Base-by-base conservation (phyloP, 768 basidiomycete species). In the Mycena chlorophos region DNA sequence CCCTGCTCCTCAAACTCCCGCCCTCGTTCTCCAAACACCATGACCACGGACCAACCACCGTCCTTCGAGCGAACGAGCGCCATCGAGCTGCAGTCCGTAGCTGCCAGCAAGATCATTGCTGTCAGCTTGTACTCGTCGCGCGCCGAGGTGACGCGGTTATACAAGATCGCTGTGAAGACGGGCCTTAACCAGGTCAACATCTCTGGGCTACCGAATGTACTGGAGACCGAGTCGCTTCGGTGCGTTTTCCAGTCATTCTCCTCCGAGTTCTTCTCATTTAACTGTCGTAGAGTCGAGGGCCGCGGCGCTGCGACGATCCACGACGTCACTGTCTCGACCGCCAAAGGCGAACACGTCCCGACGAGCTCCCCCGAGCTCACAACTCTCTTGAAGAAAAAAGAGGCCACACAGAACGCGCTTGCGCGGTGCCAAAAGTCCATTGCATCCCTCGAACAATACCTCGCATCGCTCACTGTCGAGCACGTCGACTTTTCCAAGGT, bases 291-390 rank as follows among this genome's bases (percentile, higher is more conserved):
- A 54, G 77, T 78, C 3, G 75, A 79, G 66, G 78, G 78, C 12
- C 62, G 70, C 20, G 76, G 78, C 19, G 60, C 66, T 39, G 78
- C 76, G 5, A 78, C 74, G 0, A 79, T 80, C 39, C 76, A 79
- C 45, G 78, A 79, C 54, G 77, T 79, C 1, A 69, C 72, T n/a
- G 55, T 77, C 2, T 45, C 64, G 4, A 16, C 39, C 8, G 61
- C 62, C 16, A 42, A 34, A 16, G 55, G 40, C 3, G 48, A 45
- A 23, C 38, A 37, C 31, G 27, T 50, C 2, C 6, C 46, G 1
- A 65, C 54, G 6, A 64, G 70, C 1, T 74, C 74, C 0, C 62
- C 68, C 0, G 58, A 52, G 3, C 63, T 76, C 12, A 37, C 55
- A 1, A 67, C 49, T 0, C 68, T 78, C 1, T n/a, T 61, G 23